Evolutionary conservation across 2,329 filamentous ascomycete genomes (phyloP).

Genomic region (Epichloe glyceriae): DNA sequence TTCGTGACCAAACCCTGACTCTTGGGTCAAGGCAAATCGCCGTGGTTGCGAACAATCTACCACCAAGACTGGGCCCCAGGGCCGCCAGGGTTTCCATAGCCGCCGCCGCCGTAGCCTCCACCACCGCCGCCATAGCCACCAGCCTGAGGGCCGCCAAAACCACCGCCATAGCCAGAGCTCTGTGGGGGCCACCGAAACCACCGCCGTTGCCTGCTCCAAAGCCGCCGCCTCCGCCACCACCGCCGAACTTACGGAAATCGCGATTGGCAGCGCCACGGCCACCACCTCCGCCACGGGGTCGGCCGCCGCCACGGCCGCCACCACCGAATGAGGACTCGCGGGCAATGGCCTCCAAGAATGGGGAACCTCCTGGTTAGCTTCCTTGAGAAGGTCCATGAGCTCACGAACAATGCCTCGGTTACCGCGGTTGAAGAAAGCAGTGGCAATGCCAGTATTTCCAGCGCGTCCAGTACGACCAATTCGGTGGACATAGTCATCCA

Average conservation of each 20-base stretch:
- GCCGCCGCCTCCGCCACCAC: slow-evolving; percentile 29
- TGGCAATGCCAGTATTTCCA: slow-evolving; percentile 95
- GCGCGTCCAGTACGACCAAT: slow-evolving; percentile 99
- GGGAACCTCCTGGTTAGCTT: slow-evolving; percentile 95
- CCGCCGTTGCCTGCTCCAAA: slow-evolving; percentile 28
- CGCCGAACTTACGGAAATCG: slow-evolving; percentile 76
- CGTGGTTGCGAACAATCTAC: slow-evolving; percentile 24
- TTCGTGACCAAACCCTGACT: background rate
- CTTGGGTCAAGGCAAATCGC: background rate
- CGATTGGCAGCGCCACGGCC: slow-evolving; percentile 64
- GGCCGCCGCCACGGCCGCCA: slow-evolving; percentile 48
- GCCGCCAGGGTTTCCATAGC: slow-evolving; percentile 57
- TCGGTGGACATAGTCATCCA: slow-evolving; percentile 97
- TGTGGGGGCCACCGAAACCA: slow-evolving; percentile 17
- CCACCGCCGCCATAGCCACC: slow-evolving; percentile 26
- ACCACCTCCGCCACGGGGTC: slow-evolving; percentile 40
- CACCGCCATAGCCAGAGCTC: slow-evolving; percentile 26
- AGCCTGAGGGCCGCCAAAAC: slow-evolving; percentile 20
- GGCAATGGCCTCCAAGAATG: slow-evolving; percentile 93
- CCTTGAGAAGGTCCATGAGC: slow-evolving; percentile 93
- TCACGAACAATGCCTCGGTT: slow-evolving; percentile 97
- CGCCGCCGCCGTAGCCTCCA: slow-evolving; percentile 31
- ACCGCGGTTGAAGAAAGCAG: slow-evolving; percentile 98
- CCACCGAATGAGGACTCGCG: slow-evolving; percentile 83
- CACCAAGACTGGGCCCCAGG: slow-evolving; percentile 53